phyloP scores from a whole-genome alignment of 768 basidiomycete genomes.

The Trametes cingulata region DNA sequence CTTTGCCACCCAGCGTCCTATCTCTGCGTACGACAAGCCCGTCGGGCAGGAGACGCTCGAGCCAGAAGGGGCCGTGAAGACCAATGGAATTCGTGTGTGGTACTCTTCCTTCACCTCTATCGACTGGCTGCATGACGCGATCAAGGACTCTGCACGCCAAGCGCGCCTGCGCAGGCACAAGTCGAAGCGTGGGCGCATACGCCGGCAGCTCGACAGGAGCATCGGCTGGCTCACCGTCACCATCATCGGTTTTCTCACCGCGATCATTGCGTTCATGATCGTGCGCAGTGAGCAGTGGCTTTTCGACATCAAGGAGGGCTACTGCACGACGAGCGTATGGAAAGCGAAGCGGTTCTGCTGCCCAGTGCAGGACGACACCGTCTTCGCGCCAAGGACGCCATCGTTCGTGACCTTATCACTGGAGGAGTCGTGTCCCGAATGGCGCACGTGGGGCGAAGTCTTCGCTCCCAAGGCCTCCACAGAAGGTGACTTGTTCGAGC shows the following conservation, averaged over 20 bases:
- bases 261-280: constrained; percentile 83
- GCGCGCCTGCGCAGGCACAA: constrained; percentile 68
- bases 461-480: constrained; percentile 40
- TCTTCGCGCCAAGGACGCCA: not conserved
- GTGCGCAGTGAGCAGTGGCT: constrained; percentile 84
- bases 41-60: constrained; percentile 36
- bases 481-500: constrained; percentile 37
- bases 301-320: constrained; percentile 92
- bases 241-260: constrained; percentile 83
- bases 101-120: constrained; percentile 89
- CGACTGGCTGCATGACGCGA: constrained; percentile 96
- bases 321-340: constrained; percentile 70
- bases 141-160: constrained; percentile 88
- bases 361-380: constrained; percentile 34
- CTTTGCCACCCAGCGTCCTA: constrained; percentile 56
- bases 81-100: constrained; percentile 92
- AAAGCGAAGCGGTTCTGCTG: constrained; percentile 86
- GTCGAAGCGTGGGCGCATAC: constrained; percentile 66
- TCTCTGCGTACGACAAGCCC: constrained; percentile 70
- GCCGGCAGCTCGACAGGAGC: constrained; percentile 69
- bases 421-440: constrained; percentile 56
- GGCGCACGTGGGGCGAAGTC: constrained; percentile 74
- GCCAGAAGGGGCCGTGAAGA: constrained; percentile 58
- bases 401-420: constrained; percentile 17
- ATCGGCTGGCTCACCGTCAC: constrained; percentile 91